Percentiles rank a stretch among this genome's conserved stretches.
Conservation (phyloP, 2,329 filamentous ascomycete species). For the Ophiostoma himal-ulmi region DNA sequence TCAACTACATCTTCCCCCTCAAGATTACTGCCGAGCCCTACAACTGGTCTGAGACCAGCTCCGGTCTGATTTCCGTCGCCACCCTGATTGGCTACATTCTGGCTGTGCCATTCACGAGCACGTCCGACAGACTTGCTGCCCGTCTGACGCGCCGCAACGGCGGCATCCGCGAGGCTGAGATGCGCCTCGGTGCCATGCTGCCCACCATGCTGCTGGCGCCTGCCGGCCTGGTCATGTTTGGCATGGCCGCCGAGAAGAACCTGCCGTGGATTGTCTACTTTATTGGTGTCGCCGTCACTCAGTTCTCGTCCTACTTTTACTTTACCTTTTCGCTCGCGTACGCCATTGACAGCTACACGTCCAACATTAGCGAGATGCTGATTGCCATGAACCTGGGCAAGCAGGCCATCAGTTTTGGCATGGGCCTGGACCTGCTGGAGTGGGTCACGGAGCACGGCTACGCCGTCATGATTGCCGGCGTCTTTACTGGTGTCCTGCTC, state of each 20-base stretch:
- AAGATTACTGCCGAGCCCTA: conserved; percentile 42
- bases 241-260: conserved; percentile 35
- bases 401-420: conserved; percentile 50
- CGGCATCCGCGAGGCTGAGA: conserved; percentile 46
- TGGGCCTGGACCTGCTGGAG: conserved; percentile 45
- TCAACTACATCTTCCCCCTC: conserved; percentile 46
- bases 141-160: conserved; percentile 39
- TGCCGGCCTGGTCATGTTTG: conserved; percentile 41
- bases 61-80: conserved; percentile 42
- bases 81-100: conserved; percentile 35
- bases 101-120: conserved; percentile 42
- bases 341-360: conserved; percentile 53
- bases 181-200: conserved; percentile 39
- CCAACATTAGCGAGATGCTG: conserved; percentile 57
- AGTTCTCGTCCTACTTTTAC: conserved; percentile 49
- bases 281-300: conserved; percentile 43
- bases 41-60: conserved; percentile 41
- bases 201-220: conserved; percentile 38
- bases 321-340: conserved; percentile 56
- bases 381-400: conserved; percentile 55
- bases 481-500: conserved; percentile 44
- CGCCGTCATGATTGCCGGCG: conserved; percentile 45
- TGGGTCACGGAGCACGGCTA: conserved; percentile 48
- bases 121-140: conserved; percentile 41
- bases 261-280: conserved; percentile 46